A percentile compares a stretch with the other conserved stretches of the same genome.
phyloP scores from a whole-genome alignment of 2,329 filamentous ascomycete species.

The Fusarium chuoi region DNA sequence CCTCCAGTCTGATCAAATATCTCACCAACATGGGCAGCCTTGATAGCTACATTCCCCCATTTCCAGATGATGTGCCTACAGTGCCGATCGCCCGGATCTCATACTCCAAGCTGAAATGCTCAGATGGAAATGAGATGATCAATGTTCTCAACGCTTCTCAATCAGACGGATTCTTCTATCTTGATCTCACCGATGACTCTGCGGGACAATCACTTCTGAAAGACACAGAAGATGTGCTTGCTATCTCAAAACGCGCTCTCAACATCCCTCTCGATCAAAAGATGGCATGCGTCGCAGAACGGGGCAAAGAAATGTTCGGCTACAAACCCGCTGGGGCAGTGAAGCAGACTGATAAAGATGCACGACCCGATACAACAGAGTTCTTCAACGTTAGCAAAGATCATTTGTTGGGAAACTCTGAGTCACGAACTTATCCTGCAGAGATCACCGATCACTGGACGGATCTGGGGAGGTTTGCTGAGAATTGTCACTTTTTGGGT shows the following conservation, averaged over 20 bases:
- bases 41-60: background rate
- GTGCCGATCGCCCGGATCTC: background rate
- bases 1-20: background rate
- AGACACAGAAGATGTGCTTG: background rate
- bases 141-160: background rate
- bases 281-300: background rate
- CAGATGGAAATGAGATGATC: background rate
- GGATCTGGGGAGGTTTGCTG: rapidly evolving
- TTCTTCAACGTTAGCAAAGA: background rate
- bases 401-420: background rate
- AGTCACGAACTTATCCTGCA: background rate
- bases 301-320: background rate
- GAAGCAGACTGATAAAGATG: background rate
- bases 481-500: background rate
- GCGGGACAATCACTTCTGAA: background rate
- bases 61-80: background rate
- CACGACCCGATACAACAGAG: background rate
- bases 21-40: background rate
- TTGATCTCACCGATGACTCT: background rate
- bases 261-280: background rate
- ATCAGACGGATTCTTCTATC: background rate
- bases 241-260: background rate
- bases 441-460: background rate
- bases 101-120: background rate
- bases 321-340: background rate